Evolutionary conservation across 2,329 filamentous ascomycete genomes (phyloP).

Genomic region (Penicillium sp.): DNA sequence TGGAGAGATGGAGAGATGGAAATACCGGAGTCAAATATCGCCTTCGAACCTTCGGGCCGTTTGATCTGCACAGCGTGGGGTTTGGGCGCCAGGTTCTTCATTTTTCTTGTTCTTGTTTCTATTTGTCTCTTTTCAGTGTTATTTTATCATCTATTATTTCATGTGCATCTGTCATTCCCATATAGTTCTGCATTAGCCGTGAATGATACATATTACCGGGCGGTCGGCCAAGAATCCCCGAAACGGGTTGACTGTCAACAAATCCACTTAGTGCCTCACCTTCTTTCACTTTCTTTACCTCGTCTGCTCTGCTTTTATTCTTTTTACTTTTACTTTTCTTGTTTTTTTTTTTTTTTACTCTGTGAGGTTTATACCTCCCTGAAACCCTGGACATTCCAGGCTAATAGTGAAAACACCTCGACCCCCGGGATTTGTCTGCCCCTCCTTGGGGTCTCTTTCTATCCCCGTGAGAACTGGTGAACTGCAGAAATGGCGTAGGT

Average conservation of each 20-base stretch:
- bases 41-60: constrained; percentile 18
- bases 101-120: constrained; percentile 3
- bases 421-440: constrained; percentile 18
- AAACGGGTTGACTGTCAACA: constrained; percentile 24
- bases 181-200: constrained; percentile 10
- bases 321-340: background rate
- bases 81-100: constrained; percentile 38
- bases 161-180: background rate
- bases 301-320: constrained; percentile 3
- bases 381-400: constrained; percentile 9
- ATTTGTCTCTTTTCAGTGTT: background rate
- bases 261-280: constrained; percentile 15
- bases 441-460: constrained; percentile 23
- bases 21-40: constrained; percentile 8
- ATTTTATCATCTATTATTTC: background rate
- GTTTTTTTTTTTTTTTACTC: constrained; percentile 3
- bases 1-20: constrained; percentile 9
- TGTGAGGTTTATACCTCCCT: constrained; percentile 12
- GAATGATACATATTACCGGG: constrained; percentile 3
- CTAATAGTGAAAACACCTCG: constrained; percentile 10
- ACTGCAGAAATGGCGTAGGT: constrained; percentile 47
- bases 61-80: constrained; percentile 42
- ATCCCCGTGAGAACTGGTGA: constrained; percentile 10
- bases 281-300: constrained; percentile 4
- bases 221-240: constrained; percentile 21